These are phyloP conservation scores for Dunaliella primolecta DNA, from an alignment of 139 green algal genomes.

Conservation along the genomic window DNA sequence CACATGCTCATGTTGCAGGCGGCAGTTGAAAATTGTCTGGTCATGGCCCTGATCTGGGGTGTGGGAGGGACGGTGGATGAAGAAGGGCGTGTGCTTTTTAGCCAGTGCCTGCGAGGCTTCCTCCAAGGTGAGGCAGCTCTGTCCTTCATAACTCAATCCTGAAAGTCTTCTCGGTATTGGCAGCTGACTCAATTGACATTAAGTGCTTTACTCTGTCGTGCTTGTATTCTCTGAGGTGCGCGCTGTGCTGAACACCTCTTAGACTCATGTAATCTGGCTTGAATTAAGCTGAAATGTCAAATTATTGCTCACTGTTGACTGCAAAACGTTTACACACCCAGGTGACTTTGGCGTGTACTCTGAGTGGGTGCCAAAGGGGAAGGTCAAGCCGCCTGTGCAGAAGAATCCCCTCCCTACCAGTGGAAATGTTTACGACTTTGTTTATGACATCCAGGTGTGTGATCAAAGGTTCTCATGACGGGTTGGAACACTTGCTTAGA, in stretches of 20 bases:
- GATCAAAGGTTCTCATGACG: too few relatives aligned
- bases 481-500: too few relatives aligned
- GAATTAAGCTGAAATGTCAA: too few relatives aligned
- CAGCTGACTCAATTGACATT: too few relatives aligned
- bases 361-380: neutral
- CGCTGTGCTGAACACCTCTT: too few relatives aligned
- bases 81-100: conserved; percentile 32
- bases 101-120: conserved; percentile 21
- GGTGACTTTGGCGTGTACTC: conserved; percentile 30
- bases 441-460: conserved; percentile 38
- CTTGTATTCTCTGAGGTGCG: too few relatives aligned
- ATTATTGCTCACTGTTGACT: too few relatives aligned
- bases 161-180: too few relatives aligned
- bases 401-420: conserved; percentile 19
- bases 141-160: too few relatives aligned
- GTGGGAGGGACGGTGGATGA: conserved; percentile 46
- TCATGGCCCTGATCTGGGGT: conserved; percentile 64
- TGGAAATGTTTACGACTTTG: conserved; percentile 58
- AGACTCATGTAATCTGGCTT: too few relatives aligned
- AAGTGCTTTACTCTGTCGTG: too few relatives aligned
- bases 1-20: neutral
- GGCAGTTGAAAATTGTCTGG: conserved; percentile 41
- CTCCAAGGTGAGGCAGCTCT: conserved; percentile 11
- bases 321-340: too few relatives aligned
- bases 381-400: neutral